Percentiles rank a stretch among this genome's conserved stretches.
Conservation (phyloP, 1,139 yeast genomes). For the Debaryomyces fabryi region DNA sequence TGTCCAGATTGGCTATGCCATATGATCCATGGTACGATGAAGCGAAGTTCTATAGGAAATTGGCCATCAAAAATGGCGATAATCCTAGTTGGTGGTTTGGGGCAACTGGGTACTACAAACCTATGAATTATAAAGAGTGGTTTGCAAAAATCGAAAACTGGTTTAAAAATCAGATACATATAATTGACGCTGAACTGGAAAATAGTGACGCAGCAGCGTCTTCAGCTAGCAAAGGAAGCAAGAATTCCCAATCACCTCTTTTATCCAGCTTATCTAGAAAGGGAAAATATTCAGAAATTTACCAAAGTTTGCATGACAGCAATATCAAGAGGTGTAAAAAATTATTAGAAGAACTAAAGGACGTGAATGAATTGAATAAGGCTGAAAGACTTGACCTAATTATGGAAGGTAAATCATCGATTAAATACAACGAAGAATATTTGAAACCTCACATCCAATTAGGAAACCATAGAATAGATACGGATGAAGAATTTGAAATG, state of each 20-base stretch:
- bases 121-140: slow-evolving; percentile 55
- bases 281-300: slow-evolving; percentile 30
- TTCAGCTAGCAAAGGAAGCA: not conserved
- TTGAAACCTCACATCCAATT: slow-evolving; percentile 42
- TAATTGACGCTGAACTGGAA: slow-evolving; percentile 13
- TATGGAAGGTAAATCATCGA: slow-evolving; percentile 36
- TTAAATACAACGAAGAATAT: slow-evolving; percentile 25
- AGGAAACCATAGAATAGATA: slow-evolving; percentile 39
- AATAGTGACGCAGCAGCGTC: slow-evolving; percentile 4
- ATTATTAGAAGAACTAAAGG: slow-evolving; percentile 27
- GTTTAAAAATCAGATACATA: slow-evolving; percentile 25
- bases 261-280: slow-evolving; percentile 19
- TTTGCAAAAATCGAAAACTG: slow-evolving; percentile 37
- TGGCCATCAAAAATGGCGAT: slow-evolving; percentile 45
- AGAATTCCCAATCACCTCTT: slow-evolving; percentile 8
- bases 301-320: slow-evolving; percentile 26
- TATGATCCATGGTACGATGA: slow-evolving; percentile 71
- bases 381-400: slow-evolving; percentile 40
- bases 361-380: slow-evolving; percentile 41
- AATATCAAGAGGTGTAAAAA: slow-evolving; percentile 24
- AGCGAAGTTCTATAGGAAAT: slow-evolving; percentile 50
- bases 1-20: slow-evolving; percentile 49
- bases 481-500: slow-evolving; percentile 47
- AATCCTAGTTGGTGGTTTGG: slow-evolving; percentile 62
- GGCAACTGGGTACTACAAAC: slow-evolving; percentile 52